Evolutionary conservation across 345 rosid genomes (phyloP), one percentile per base, ranked within the genome.

Genomic region (Eucalyptus virginea): DNA sequence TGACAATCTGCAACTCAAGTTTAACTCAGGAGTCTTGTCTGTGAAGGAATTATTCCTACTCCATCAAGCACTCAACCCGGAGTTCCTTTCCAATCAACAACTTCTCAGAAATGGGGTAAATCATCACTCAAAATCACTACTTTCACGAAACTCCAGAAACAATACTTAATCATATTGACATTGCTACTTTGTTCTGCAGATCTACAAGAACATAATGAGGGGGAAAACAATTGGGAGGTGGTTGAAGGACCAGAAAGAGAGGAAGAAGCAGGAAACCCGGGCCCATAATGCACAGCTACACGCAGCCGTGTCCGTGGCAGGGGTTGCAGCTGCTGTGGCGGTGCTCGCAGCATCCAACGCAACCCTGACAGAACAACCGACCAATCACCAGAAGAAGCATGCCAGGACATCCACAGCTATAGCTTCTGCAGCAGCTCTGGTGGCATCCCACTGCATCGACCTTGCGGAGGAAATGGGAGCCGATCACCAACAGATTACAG

Each of bases 381-480:
- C 93, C 34, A 44, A 45, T 58, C 45, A 88, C 23, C 91, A 89
- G 58, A 94, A 56, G 87, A 90, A 94, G 72, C 88, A 92, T 69
- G 89, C 94, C 44, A 92, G 90, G 86, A 87, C 91, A 88, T 87
- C 97, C 8, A 91, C 91, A 69, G 98, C 99, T 11, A 91, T 96
- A 81, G 97, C 99, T 18, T 96, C 99, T 30, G 99, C 99, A 21
- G 96, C 99, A 14, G 98, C 98, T 88, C 95, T 96, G 23, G 96
- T 97, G 4, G 99, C 99, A 44, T 94, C 99, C 9, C 98, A 97
- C 90, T 96, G 99, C 96, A 94, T 97, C 4, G 99, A 97, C 91
- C 94, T 96, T 83, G 99, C 99, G 9, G 98, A 96, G 94, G 99
- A 96, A 90, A 95, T 96, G 94, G 99, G 99, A 30, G 98, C 99